Evolutionary conservation across 108 stramenopile species (phyloP).

Genomic region (Skeletonema marinoi): DNA sequence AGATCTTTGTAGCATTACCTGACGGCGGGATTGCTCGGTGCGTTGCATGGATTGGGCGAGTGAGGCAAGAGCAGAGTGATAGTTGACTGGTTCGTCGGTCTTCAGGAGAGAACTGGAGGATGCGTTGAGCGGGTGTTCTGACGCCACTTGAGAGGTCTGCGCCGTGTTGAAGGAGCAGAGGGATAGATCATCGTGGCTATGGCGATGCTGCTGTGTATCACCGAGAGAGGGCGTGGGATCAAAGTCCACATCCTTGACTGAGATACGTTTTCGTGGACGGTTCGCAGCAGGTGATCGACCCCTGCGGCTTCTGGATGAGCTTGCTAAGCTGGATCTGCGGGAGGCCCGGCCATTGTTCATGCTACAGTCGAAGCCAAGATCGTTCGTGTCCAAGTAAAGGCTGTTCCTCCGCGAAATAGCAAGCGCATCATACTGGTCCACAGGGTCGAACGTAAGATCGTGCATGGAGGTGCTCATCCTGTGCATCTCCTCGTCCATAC

Average conservation of each 20-base stretch:
- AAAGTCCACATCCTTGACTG: not conserved
- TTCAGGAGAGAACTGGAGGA: not conserved
- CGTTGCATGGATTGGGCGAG: constrained; percentile 44
- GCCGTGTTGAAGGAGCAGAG: not conserved
- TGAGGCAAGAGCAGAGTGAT: constrained; percentile 31
- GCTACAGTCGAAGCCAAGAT: not conserved
- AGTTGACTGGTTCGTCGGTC: not conserved
- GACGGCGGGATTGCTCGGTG: constrained; percentile 37
- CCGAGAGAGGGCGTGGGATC: not conserved
- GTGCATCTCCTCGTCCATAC: not conserved
- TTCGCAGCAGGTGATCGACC: not conserved
- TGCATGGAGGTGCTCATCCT: not conserved
- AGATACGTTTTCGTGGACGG: not conserved
- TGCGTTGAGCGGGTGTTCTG: not conserved
- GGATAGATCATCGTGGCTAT: not conserved
- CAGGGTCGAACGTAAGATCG: not conserved
- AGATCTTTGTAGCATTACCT: constrained; percentile 32
- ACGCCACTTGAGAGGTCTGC: not conserved
- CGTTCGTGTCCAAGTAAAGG: not conserved
- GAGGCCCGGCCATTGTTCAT: not conserved
- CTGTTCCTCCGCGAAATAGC: not conserved
- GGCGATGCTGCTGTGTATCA: not conserved
- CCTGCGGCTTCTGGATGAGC: not conserved
- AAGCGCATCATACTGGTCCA: not conserved
- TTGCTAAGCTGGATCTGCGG: not conserved